Base-by-base conservation (phyloP, 2,329 filamentous ascomycete genomes). In the Ustilaginoidea virens region DNA sequence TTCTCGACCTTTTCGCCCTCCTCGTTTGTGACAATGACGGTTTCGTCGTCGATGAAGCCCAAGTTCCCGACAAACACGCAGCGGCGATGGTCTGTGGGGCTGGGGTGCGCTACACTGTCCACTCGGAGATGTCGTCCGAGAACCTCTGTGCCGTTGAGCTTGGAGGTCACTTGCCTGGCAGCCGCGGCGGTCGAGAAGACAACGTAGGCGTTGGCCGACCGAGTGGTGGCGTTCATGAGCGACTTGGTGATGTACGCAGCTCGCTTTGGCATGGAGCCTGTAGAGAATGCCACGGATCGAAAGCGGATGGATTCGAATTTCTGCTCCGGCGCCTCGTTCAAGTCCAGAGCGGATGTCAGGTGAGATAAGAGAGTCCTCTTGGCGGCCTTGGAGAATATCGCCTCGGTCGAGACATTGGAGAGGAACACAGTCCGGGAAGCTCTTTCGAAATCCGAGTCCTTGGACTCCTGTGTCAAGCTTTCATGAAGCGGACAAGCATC, bases 31-130 rank as follows among this genome's bases (percentile, higher is more conserved):
- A 69, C 69, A 14, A 80, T 55, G 28, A 78, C 63, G 22, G 70
- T 80, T 56, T 94, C 86, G 40, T 94, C 83, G 45, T 94, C 87
- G 11, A 98, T 82, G 45, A 98, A 98, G 28, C 83, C 85, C 1
- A 98, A 67, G 47, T 98, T 98, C 26, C 90, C 90, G 16, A 98
- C 81, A 46, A 98, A 98, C 11, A 98, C 76, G 52, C 90, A 98
- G 31, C 86, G 79, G 34, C 79, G 75, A 52, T 93, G 75, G 47
- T 92, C 87, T 12, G 76, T 72, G 23, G 76, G 70, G 10, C 80
- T 66, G 1, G 90, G 90, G 53, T 94, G 85, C 1, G 86, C 82
- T 19, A 98, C 76, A 39, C 75, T 82, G 56, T 98, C 90, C 15
- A 87, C 87, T 23, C 87, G 75, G 32, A 98, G 58, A 53, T 98